A percentile compares a stretch with the other conserved stretches of the same genome.
Conservation (phyloP, 2,329 filamentous ascomycete species). For the Aspergillus sp. region DNA sequence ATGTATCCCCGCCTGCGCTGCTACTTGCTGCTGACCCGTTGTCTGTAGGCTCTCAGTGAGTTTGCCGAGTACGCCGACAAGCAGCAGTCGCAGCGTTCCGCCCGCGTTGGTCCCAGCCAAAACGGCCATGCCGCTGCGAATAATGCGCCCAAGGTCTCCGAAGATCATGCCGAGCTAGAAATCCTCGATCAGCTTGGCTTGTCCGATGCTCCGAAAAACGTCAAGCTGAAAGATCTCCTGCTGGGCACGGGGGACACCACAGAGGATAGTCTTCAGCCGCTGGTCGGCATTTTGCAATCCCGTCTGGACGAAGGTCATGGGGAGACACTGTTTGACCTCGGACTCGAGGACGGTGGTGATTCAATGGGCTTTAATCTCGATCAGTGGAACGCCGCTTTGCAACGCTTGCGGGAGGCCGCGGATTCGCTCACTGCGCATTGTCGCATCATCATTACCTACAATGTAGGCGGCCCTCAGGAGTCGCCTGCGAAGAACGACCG, state of each 20-base stretch:
- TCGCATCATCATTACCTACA: conserved; percentile 77
- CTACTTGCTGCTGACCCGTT: conserved; percentile 3
- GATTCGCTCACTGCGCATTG: conserved; percentile 61
- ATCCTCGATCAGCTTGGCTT: conserved; percentile 72
- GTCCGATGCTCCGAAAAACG: conserved; percentile 55
- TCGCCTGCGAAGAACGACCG: conserved; percentile 56
- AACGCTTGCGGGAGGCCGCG: conserved; percentile 56
- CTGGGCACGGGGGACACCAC: conserved; percentile 45
- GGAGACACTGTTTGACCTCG: conserved; percentile 84
- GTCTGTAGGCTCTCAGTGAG: conserved; percentile 66
- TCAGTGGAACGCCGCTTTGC: conserved; percentile 66
- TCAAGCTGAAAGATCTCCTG: conserved; percentile 67
- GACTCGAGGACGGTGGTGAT: conserved; percentile 81
- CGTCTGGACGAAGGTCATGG: conserved; percentile 75
- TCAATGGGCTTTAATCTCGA: conserved; percentile 65
- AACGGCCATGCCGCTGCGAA: conserved; percentile 36
- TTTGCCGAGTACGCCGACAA: conserved; percentile 97
- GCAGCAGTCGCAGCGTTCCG: conserved; percentile 57
- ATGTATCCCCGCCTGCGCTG: conserved; percentile 21
- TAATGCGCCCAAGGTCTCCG: conserved; percentile 28
- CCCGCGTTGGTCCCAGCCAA: conserved; percentile 31
- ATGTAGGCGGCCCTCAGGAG: conserved; percentile 71
- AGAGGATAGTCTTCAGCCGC: conserved; percentile 52
- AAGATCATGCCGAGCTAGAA: conserved; percentile 81
- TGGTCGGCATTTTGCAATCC: conserved; percentile 56